phyloP scores from a whole-genome alignment of 768 basidiomycete genomes.

The Russula virescens region DNA sequence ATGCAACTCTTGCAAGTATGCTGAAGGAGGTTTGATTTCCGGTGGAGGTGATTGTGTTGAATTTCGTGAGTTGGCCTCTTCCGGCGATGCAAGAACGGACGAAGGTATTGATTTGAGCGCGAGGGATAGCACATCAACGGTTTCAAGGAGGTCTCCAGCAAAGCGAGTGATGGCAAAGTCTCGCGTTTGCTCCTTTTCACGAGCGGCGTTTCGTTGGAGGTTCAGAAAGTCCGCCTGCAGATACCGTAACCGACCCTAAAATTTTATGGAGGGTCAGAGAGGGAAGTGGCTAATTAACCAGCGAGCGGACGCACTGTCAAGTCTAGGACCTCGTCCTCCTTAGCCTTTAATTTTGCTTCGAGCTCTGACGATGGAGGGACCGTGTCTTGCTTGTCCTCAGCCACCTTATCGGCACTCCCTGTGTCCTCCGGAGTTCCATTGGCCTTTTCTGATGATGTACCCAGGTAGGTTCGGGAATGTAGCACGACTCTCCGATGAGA shows the following conservation, averaged over 20 bases:
- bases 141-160: constrained; percentile 83
- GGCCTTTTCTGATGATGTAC: constrained; percentile 39
- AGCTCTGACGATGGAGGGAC: constrained; percentile 31
- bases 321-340: constrained; percentile 78
- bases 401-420: constrained; percentile 30
- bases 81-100: constrained; percentile 36
- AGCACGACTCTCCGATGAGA: constrained; percentile 25
- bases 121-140: constrained; percentile 82
- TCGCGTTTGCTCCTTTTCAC: constrained; percentile 87
- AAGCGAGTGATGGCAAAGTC: constrained; percentile 93
- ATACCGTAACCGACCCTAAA: constrained; percentile 82
- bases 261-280: constrained; percentile 17
- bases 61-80: constrained; percentile 14
- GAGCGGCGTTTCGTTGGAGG: constrained; percentile 82
- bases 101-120: constrained; percentile 76
- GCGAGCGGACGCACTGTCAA: constrained; percentile 54
- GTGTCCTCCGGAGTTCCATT: constrained; percentile 27
- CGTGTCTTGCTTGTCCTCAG: constrained; percentile 20
- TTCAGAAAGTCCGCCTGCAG: constrained; percentile 95
- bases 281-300: background rate
- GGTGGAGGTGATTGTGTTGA: constrained; percentile 13
- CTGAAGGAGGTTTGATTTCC: constrained; percentile 47
- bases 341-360: constrained; percentile 62
- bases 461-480: constrained; percentile 51
- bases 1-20: constrained; percentile 65